phyloP scores from a whole-genome alignment of 352 stramenopile genomes.

The Phytophthora nicotianae region DNA sequence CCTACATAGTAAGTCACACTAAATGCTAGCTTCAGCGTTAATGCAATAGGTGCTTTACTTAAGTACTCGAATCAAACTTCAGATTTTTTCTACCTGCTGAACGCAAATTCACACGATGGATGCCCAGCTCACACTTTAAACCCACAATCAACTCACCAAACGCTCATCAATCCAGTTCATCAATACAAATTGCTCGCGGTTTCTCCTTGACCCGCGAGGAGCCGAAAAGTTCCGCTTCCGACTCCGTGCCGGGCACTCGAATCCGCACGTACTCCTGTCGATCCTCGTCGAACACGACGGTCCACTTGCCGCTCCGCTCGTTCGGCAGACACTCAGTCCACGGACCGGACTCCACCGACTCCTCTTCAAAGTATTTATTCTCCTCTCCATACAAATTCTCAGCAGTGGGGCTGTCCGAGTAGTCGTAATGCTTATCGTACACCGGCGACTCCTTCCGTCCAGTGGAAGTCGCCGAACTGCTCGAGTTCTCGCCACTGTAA shows the following conservation, averaged over 20 bases:
- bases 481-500: constrained; percentile 26
- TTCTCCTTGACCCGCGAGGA: constrained; percentile 22
- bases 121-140: background rate
- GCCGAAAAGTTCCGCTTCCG: constrained; percentile 15
- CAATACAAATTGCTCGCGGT: constrained; percentile 47
- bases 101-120: background rate
- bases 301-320: constrained; percentile 20
- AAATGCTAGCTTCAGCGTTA: too few relatives aligned
- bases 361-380: constrained; percentile 18
- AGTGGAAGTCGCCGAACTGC: constrained; percentile 25
- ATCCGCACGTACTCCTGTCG: constrained; percentile 34
- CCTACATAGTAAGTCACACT: too few relatives aligned
- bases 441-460: constrained; percentile 15
- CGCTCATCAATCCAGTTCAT: constrained; percentile 50
- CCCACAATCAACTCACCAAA: background rate
- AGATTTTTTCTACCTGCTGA: constrained; percentile 3
- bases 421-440: constrained; percentile 17
- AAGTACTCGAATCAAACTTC: background rate
- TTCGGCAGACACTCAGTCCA: constrained; percentile 32
- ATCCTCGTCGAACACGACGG: constrained; percentile 37
- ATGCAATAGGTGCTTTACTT: too few relatives aligned
- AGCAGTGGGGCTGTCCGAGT: constrained; percentile 22
- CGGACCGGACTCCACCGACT: constrained; percentile 26
- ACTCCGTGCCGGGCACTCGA: constrained; percentile 22
- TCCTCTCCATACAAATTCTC: constrained; percentile 23